Conservation (phyloP, 2,329 filamentous ascomycete species). For the Gliomastix tumulicola region DNA sequence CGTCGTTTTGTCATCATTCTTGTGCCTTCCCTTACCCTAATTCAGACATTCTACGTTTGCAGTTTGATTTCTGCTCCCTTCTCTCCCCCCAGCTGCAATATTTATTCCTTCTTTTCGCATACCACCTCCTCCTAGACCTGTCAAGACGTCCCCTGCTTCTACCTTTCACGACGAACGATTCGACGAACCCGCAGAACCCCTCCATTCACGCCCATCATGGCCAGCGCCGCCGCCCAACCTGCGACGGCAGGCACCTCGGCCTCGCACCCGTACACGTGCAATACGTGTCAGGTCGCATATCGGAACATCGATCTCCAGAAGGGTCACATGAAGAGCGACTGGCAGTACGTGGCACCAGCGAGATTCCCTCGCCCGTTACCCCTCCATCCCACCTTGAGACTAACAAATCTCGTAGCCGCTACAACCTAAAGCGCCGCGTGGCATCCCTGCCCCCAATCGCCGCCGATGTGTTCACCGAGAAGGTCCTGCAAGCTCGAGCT, state of each 20-base stretch:
- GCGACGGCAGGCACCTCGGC: constrained; percentile 26
- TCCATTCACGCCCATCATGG: no score
- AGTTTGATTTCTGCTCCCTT: no score
- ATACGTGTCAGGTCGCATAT: constrained; percentile 96
- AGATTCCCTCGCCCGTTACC: no score
- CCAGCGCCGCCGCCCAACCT: constrained; percentile 25
- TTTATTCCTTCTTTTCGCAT: no score
- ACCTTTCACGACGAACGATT: no score
- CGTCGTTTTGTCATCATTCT: no score
- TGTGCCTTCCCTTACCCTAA: no score
- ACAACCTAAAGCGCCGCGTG: constrained; percentile 93
- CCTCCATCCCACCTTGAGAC: background rate
- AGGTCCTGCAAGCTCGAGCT: constrained; percentile 86
- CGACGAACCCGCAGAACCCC: no score
- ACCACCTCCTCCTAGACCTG: no score
- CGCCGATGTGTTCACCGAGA: constrained; percentile 90
- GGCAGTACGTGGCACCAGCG: constrained; percentile 74
- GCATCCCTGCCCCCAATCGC: constrained; percentile 85
- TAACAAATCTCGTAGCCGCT: constrained; percentile 51
- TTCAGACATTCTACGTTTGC: no score
- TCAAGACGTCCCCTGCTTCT: no score
- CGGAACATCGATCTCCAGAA: constrained; percentile 89
- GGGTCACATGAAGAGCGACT: constrained; percentile 95
- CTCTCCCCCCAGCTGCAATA: no score
- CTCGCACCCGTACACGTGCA: constrained; percentile 92